Percentiles rank a stretch among this genome's conserved stretches.
Evolutionary conservation across 2,329 filamentous ascomycete species (phyloP).

Genomic region (Sclerotinia trifoliorum): DNA sequence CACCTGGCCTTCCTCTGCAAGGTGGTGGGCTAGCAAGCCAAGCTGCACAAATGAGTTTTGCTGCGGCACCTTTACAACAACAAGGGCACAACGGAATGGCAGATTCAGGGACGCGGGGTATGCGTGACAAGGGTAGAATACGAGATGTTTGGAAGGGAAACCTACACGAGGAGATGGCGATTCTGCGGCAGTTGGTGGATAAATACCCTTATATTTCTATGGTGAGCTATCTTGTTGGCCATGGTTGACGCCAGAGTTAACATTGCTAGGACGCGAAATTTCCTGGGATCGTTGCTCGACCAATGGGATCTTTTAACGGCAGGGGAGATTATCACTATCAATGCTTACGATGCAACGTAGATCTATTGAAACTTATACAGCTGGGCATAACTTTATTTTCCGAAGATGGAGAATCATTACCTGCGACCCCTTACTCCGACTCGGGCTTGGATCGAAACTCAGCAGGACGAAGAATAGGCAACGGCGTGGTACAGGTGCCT

Average conservation of each 20-base stretch:
- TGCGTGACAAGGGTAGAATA: constrained; percentile 73
- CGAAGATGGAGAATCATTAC: constrained; percentile 81
- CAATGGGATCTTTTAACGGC: constrained; percentile 89
- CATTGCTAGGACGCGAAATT: constrained; percentile 85
- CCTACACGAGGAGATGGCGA: constrained; percentile 83
- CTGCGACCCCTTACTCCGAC: constrained; percentile 53
- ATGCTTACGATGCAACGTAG: constrained; percentile 93
- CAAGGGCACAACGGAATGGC: constrained; percentile 55
- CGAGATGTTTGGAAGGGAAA: constrained; percentile 96
- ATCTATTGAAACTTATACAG: constrained; percentile 96
- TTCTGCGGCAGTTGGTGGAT: constrained; percentile 78
- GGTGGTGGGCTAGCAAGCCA: constrained; percentile 75
- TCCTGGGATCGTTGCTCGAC: constrained; percentile 92
- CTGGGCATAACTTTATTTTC: constrained; percentile 94
- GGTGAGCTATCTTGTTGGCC: constrained; percentile 53
- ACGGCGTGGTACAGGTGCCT: constrained; percentile 56
- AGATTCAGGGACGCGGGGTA: constrained; percentile 52
- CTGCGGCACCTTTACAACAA: constrained; percentile 64
- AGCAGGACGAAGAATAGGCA: constrained; percentile 47
- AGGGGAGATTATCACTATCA: constrained; percentile 99
- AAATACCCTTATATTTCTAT: constrained; percentile 96
- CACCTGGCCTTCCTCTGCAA: constrained; percentile 52
- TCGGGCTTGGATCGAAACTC: constrained; percentile 46
- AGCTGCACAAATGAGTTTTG: constrained; percentile 83
- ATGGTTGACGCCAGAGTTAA: constrained; percentile 29